Conservation (phyloP, 352 stramenopile genomes). For the Phytophthora sp. region DNA sequence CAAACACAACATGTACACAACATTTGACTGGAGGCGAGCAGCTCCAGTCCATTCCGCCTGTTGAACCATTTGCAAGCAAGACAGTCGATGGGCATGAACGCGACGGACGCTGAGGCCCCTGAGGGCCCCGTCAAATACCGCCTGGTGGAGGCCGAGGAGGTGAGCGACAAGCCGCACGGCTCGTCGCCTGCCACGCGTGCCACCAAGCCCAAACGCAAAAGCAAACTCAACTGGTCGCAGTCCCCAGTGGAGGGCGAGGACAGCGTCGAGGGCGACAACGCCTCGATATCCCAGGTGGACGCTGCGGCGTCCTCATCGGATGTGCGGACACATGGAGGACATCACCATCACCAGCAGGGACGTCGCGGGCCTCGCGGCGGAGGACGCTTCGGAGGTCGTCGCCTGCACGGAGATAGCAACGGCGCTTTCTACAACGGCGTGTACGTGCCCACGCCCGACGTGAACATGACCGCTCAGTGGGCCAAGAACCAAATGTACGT, state of each 20-base stretch:
- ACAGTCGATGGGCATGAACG: constrained; percentile 38
- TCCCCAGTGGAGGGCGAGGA: constrained; percentile 59
- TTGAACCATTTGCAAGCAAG: constrained; percentile 15
- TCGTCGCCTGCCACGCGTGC: constrained; percentile 2
- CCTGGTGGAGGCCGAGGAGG: constrained; percentile 84
- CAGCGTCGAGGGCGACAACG: not conserved
- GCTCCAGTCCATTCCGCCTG: constrained; percentile 12
- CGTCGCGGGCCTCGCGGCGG: constrained; percentile 39
- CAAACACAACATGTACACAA: constrained; percentile 16
- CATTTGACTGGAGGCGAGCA: constrained; percentile 31
- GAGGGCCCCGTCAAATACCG: constrained; percentile 76
- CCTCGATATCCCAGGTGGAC: not conserved
- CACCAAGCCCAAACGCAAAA: constrained; percentile 55
- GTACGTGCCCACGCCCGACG: constrained; percentile 77
- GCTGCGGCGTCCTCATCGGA: not conserved
- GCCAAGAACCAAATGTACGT: constrained; percentile 87
- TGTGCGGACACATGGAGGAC: constrained; percentile 15
- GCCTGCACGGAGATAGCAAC: constrained; percentile 55
- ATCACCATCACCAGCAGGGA: constrained; percentile 17
- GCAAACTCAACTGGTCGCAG: constrained; percentile 82
- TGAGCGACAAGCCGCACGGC: constrained; percentile 48
- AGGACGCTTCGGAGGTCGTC: constrained; percentile 48
- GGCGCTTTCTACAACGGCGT: constrained; percentile 80
- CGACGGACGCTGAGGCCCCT: constrained; percentile 22
- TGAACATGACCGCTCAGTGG: constrained; percentile 76